Percentiles rank a stretch among this genome's conserved stretches.
These are phyloP conservation scores for Tephrocybe sp. DNA, from an alignment of 768 basidiomycete species.

Conservation along the genomic window DNA sequence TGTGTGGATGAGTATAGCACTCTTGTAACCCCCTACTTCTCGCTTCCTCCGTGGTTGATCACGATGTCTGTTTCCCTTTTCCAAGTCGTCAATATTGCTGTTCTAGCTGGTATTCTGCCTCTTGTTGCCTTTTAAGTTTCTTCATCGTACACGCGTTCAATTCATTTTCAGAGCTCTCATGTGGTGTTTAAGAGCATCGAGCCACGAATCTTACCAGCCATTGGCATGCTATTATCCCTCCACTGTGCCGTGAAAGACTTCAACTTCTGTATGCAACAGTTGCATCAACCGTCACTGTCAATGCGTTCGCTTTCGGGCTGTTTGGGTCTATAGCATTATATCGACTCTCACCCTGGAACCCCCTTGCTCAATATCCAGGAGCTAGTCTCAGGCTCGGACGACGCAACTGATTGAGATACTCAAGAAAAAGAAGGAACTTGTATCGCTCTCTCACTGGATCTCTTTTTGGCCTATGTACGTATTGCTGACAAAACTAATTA, in stretches of 20 bases:
- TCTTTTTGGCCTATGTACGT: slow-evolving; percentile 10
- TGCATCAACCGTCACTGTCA: neutral
- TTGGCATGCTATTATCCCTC: neutral
- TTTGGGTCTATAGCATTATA: slow-evolving; percentile 6
- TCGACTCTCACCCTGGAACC: slow-evolving; percentile 12
- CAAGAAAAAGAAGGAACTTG: slow-evolving; percentile 3
- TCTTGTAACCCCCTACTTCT: too few species aligned
- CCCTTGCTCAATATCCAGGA: slow-evolving; percentile 8
- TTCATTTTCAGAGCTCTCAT: neutral
- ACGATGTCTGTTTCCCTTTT: neutral
- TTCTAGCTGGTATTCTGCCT: slow-evolving; percentile 1
- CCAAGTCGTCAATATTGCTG: neutral
- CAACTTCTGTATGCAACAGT: neutral
- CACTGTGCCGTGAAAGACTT: neutral
- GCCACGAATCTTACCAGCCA: neutral
- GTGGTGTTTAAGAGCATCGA: slow-evolving; percentile 1
- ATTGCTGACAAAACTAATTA: slow-evolving; percentile 3
- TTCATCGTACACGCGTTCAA: neutral
- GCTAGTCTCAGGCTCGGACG: slow-evolving; percentile 31
- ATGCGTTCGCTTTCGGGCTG: neutral
- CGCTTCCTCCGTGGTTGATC: too few species aligned
- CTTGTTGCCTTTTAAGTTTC: neutral
- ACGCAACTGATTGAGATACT: slow-evolving; percentile 28
- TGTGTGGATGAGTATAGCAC: too few species aligned
- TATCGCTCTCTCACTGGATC: slow-evolving; percentile 20